phyloP scores from a whole-genome alignment of 306 rosid genomes.

The Rosa chinensis region DNA sequence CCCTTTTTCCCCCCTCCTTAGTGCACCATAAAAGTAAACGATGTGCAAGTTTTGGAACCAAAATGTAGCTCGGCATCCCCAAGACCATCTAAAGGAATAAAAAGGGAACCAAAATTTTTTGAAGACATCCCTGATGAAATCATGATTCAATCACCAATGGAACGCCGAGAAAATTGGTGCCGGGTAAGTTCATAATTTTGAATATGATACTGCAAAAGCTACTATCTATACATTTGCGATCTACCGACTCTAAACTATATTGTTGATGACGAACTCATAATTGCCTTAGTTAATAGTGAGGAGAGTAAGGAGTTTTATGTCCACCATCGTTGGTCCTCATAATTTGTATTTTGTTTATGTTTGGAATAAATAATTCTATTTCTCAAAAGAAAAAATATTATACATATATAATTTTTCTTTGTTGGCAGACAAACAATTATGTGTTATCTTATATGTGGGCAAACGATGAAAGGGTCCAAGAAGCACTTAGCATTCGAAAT shows the following conservation, averaged over 20 bases:
- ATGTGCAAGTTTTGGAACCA: constrained; percentile 38
- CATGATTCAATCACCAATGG: constrained; percentile 5
- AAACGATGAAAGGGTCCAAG: constrained; percentile 38
- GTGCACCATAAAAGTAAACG: constrained; percentile 33
- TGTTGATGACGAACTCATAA: no score
- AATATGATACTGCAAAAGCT: neutral
- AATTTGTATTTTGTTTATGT: no score
- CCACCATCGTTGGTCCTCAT: no score
- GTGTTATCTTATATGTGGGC: constrained; percentile 36
- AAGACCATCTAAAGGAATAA: constrained; percentile 10
- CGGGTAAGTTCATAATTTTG: constrained; percentile 2
- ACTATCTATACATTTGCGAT: neutral
- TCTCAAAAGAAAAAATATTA: no score
- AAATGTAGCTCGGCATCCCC: constrained; percentile 20
- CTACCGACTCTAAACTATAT: no score
- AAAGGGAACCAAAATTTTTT: neutral
- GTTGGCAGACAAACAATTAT: constrained; percentile 26
- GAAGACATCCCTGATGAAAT: constrained; percentile 20
- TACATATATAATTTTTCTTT: neutral
- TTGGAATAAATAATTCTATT: no score
- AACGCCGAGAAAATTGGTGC: constrained; percentile 9
- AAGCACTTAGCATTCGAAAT: constrained; percentile 26
- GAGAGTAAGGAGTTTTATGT: no score
- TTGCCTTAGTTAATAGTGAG: no score
- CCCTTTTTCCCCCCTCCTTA: neutral